phyloP scores from a whole-genome alignment of 495 filamentous ascomycete species.

The Aspergillus steynii region DNA sequence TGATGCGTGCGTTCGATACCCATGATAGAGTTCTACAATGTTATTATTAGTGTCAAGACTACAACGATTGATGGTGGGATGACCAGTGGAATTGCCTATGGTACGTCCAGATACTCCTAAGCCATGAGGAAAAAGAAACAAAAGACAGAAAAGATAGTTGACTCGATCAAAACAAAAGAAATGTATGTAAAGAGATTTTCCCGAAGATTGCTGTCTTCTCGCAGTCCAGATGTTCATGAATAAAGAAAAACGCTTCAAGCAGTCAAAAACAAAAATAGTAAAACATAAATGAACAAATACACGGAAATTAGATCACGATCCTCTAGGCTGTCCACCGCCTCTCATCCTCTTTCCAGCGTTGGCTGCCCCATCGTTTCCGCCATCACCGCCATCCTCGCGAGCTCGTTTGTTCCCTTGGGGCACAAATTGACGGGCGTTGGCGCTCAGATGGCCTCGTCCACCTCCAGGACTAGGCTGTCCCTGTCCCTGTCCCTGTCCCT shows the following conservation, averaged over 20 bases:
- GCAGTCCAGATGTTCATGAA: constrained; percentile 2
- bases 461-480: constrained; percentile 32
- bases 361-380: constrained; percentile 33
- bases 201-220: neutral
- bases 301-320: constrained; percentile 23
- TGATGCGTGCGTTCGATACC: neutral
- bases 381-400: constrained; percentile 60
- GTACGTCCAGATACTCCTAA: neutral
- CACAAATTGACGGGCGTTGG: constrained; percentile 60
- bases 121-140: neutral
- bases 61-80: neutral
- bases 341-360: constrained; percentile 54
- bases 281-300: constrained; percentile 18
- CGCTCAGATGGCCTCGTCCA: constrained; percentile 42
- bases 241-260: constrained; percentile 12
- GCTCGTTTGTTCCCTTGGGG: constrained; percentile 65
- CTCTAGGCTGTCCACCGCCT: constrained; percentile 46
- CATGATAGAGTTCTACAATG: neutral
- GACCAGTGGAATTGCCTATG: neutral
- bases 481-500: constrained; percentile 31
- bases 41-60: neutral
- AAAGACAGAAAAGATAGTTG: neutral
- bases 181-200: constrained; percentile 1
- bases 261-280: constrained; percentile 17
- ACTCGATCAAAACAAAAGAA: constrained; percentile 16